A percentile compares a stretch with the other conserved stretches of the same genome.
phyloP scores from a whole-genome alignment of 257 asterid genomes.

The Fraxinus cuspidata region DNA sequence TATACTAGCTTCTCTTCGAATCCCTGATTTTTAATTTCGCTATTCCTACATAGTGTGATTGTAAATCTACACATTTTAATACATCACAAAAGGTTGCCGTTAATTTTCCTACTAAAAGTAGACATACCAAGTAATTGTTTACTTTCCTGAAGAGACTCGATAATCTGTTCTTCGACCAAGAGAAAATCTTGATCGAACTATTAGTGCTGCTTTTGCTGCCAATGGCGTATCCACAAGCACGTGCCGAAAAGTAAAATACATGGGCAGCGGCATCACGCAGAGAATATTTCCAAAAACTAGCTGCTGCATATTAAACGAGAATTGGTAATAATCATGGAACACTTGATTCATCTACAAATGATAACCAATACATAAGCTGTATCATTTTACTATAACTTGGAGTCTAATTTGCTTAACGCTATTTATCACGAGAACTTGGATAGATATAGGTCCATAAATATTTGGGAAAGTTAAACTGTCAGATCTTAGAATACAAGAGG shows the following conservation, averaged over 20 bases:
- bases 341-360: not conserved
- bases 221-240: not conserved
- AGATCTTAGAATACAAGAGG: too few species aligned
- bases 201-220: not conserved
- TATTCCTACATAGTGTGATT: conserved; percentile 20
- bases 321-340: conserved; percentile 5
- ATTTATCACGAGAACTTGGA: conserved; percentile 10
- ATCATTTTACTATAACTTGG: not conserved
- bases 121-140: conserved; percentile 22
- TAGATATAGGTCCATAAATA: not conserved
- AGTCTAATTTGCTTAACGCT: not conserved
- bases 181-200: not conserved
- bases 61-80: conserved; percentile 28
- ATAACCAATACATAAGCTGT: not conserved
- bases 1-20: conserved; percentile 14
- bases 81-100: not conserved
- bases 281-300: conserved; percentile 77
- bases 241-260: conserved; percentile 29
- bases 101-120: conserved; percentile 7
- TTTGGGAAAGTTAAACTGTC: not conserved
- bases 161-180: conserved; percentile 39
- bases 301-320: conserved; percentile 43
- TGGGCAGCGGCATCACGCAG: conserved; percentile 94
- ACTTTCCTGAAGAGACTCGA: conserved; percentile 26
- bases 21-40: not conserved